phyloP scores from a whole-genome alignment of 495 filamentous ascomycete species.

The Xylaria scruposa region DNA sequence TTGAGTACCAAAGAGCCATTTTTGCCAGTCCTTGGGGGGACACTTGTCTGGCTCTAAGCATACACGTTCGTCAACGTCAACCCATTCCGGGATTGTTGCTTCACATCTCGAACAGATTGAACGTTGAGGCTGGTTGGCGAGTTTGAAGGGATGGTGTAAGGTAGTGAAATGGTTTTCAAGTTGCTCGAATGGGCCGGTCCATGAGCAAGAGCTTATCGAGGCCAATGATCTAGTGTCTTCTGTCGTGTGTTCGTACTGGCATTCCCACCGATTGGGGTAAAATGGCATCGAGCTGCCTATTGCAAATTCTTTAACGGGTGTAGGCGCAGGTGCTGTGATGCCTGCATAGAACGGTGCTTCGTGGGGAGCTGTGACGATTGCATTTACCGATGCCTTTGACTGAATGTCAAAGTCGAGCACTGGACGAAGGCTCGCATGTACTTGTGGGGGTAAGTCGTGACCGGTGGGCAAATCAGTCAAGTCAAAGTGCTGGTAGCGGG shows the following conservation, averaged over 20 bases:
- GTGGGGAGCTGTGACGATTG: constrained; percentile 15
- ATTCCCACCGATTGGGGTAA: constrained; percentile 36
- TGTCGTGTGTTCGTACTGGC: constrained; percentile 28
- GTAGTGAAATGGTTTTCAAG: constrained; percentile 32
- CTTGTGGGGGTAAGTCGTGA: neutral
- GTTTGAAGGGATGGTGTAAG: constrained; percentile 30
- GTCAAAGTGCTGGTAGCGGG: constrained; percentile 25
- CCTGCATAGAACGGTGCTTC: constrained; percentile 23
- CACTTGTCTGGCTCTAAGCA: constrained; percentile 13
- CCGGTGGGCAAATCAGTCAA: constrained; percentile 8
- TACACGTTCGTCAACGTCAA: neutral
- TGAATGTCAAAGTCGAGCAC: constrained; percentile 17
- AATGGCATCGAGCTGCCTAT: constrained; percentile 35
- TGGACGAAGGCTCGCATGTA: neutral
- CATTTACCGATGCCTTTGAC: constrained; percentile 12
- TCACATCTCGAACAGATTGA: constrained; percentile 31
- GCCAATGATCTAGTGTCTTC: constrained; percentile 29
- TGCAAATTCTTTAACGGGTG: constrained; percentile 20
- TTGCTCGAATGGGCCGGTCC: constrained; percentile 32
- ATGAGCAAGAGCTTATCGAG: constrained; percentile 31
- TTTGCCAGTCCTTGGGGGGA: constrained; percentile 17
- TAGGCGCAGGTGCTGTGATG: neutral
- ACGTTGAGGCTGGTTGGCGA: constrained; percentile 17
- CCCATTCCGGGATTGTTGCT: constrained; percentile 1
- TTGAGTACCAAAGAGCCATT: constrained; percentile 2